phyloP scores from a whole-genome alignment of 768 basidiomycete genomes.

The Naganishia antarctica region DNA sequence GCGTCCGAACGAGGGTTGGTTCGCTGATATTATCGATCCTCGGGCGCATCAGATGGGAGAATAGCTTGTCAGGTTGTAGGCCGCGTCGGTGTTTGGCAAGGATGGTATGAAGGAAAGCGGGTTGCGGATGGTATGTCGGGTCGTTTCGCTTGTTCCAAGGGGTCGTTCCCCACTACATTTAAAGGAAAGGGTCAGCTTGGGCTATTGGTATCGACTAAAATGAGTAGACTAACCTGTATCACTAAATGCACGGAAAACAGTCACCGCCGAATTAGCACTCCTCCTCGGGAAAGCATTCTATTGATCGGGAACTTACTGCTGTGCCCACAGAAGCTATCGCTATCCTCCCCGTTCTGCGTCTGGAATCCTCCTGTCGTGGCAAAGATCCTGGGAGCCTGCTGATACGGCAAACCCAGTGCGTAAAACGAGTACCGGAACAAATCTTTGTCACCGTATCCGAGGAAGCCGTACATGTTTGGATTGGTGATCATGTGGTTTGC shows the following conservation, averaged over 20 bases:
- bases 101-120: constrained; percentile 50
- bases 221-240: constrained; percentile 14
- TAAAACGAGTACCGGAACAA: constrained; percentile 51
- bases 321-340: constrained; percentile 48
- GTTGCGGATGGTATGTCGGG: constrained; percentile 38
- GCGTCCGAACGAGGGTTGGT: constrained; percentile 37
- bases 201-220: no score
- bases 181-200: not conserved
- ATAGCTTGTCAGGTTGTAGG: constrained; percentile 41
- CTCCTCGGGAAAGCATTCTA: no score
- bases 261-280: not conserved
- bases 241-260: not conserved
- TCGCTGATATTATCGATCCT: constrained; percentile 40
- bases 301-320: constrained; percentile 31
- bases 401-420: constrained; percentile 48
- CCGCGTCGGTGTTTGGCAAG: constrained; percentile 47
- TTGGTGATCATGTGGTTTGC: constrained; percentile 49
- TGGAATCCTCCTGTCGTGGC: constrained; percentile 44
- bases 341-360: constrained; percentile 38
- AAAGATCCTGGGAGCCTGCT: constrained; percentile 43
- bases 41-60: constrained; percentile 40
- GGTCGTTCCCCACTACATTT: constrained; percentile 40
- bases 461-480: constrained; percentile 39
- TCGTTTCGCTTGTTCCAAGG: constrained; percentile 35
- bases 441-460: constrained; percentile 50